Evolutionary conservation across 352 stramenopile genomes (phyloP).

Genomic region (Phytopythium oedochilum): DNA sequence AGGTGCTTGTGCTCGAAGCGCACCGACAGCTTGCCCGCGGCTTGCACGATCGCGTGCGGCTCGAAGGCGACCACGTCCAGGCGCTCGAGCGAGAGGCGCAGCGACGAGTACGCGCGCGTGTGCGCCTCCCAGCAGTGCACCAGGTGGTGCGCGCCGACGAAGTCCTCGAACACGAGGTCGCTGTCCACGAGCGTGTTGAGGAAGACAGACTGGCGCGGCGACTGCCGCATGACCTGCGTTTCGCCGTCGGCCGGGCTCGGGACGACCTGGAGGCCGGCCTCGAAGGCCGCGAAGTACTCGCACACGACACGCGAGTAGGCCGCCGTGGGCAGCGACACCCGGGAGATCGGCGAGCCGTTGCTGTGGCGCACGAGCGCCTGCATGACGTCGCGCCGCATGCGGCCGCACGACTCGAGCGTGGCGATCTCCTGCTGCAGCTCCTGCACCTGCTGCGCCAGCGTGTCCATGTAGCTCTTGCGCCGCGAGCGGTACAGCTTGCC

Average conservation of each 20-base stretch:
- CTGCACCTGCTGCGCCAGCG: slow-evolving; percentile 27
- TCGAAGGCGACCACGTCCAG: slow-evolving; percentile 29
- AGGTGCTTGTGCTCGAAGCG: slow-evolving; percentile 47
- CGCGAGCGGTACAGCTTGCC: slow-evolving; percentile 59
- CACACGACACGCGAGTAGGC: slow-evolving; percentile 24
- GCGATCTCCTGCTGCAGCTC: slow-evolving; percentile 46
- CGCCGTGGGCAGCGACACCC: background rate
- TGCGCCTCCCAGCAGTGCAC: slow-evolving; percentile 55
- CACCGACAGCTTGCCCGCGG: slow-evolving; percentile 23
- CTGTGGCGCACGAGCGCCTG: slow-evolving; percentile 16
- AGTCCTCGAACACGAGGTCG: slow-evolving; percentile 37
- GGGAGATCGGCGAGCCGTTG: slow-evolving; percentile 9
- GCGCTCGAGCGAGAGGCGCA: slow-evolving; percentile 43
- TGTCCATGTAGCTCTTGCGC: slow-evolving; percentile 39
- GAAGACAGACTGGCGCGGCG: slow-evolving; percentile 25
- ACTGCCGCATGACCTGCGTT: slow-evolving; percentile 15
- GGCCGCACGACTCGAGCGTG: slow-evolving; percentile 19
- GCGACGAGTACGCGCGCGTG: slow-evolving; percentile 33
- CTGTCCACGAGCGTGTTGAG: slow-evolving; percentile 30
- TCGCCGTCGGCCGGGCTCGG: slow-evolving; percentile 15
- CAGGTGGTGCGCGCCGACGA: slow-evolving; percentile 29
- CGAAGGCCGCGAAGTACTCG: slow-evolving; percentile 53
- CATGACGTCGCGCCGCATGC: slow-evolving; percentile 24
- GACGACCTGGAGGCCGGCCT: slow-evolving; percentile 33
- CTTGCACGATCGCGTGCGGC: slow-evolving; percentile 29